A percentile compares a stretch with the other conserved stretches of the same genome.
phyloP scores from a whole-genome alignment of 148 eudicot species.

The Rhododendron ferrugineum region DNA sequence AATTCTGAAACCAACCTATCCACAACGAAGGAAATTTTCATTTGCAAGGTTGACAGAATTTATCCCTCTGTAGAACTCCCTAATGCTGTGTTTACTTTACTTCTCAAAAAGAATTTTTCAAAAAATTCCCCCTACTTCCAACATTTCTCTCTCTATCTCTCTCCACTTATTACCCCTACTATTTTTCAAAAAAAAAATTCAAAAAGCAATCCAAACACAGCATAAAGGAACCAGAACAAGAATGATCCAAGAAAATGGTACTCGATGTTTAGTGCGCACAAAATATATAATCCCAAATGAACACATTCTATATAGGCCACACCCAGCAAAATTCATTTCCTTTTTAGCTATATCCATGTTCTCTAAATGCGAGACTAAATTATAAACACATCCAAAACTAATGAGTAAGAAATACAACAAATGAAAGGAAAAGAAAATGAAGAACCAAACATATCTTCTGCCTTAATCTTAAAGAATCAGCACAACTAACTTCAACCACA shows the following conservation, averaged over 20 bases:
- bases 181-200: no score
- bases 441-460: neutral
- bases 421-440: neutral
- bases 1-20: neutral
- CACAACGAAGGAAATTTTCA: neutral
- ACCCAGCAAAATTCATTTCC: neutral
- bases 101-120: no score
- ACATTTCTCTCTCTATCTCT: no score
- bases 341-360: neutral
- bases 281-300: neutral
- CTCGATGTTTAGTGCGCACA: neutral
- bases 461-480: neutral
- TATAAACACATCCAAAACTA: neutral
- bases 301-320: neutral
- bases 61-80: neutral
- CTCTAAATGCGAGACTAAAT: neutral
- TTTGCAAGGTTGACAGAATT: neutral
- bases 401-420: neutral
- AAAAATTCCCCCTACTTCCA: no score
- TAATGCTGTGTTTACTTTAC: no score
- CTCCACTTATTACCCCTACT: no score
- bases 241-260: neutral
- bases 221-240: neutral
- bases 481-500: neutral
- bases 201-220: no score